Conservation (phyloP, 352 stramenopile species). For the Albugo candida region DNA sequence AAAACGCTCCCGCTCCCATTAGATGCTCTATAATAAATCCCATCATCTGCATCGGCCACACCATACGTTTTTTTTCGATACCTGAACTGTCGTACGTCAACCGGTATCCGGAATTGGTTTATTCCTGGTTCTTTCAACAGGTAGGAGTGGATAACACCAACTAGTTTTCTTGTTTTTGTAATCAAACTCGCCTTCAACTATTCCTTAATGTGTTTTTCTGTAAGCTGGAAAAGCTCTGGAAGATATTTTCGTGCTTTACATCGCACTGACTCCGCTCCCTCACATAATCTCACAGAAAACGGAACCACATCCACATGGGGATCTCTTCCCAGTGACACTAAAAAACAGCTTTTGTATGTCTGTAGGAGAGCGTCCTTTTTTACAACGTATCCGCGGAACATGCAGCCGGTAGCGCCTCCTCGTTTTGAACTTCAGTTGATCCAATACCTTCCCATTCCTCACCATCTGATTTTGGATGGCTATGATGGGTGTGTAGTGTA, state of each 20-base stretch:
- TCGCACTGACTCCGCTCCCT: not conserved
- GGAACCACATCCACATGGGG: constrained; percentile 5
- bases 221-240: not conserved
- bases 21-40: constrained; percentile 1
- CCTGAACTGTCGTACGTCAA: constrained; percentile 9
- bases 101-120: constrained; percentile 10
- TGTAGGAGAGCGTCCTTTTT: too few relatives aligned
- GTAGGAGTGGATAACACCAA: constrained; percentile 3
- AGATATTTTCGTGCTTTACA: constrained; percentile 1
- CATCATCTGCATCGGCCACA: constrained; percentile 8
- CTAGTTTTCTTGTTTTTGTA: constrained; percentile 3
- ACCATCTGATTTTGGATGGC: too few relatives aligned
- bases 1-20: constrained; percentile 2
- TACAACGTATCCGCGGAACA: too few relatives aligned
- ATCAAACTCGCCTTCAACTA: not conserved
- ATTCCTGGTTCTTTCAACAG: constrained; percentile 3
- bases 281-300: constrained; percentile 4
- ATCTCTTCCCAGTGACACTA: constrained; percentile 6
- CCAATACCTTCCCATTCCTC: too few relatives aligned
- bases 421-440: too few relatives aligned
- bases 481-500: too few relatives aligned
- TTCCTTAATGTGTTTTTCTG: not conserved
- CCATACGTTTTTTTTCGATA: constrained; percentile 8
- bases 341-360: not conserved
- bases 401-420: too few relatives aligned